These are phyloP conservation scores for Metschnikowia similis DNA, from an alignment of 805 yeast genomes.

Conservation along the genomic window DNA sequence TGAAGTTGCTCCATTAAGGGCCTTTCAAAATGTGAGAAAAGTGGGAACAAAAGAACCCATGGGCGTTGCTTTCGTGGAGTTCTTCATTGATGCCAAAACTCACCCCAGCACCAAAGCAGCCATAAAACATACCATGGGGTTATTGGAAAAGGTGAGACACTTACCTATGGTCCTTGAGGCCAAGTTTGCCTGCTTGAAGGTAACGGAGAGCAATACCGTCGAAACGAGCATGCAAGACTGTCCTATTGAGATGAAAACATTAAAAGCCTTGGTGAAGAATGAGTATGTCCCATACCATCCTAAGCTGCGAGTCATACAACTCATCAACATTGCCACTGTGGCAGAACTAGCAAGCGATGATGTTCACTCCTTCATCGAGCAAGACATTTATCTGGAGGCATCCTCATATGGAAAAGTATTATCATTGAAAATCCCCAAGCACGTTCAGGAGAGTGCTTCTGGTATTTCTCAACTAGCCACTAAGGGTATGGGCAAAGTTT, in stretches of 20 bases:
- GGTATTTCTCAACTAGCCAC: constrained; percentile 35
- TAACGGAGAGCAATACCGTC: constrained; percentile 11
- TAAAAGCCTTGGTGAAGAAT: constrained; percentile 35
- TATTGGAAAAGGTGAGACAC: constrained; percentile 12
- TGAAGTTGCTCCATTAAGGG: constrained; percentile 37
- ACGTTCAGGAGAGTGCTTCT: constrained; percentile 45
- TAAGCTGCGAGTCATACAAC: constrained; percentile 53
- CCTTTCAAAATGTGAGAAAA: constrained; percentile 44
- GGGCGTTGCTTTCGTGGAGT: constrained; percentile 58
- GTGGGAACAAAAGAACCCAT: constrained; percentile 46
- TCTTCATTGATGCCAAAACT: constrained; percentile 18
- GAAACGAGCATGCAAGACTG: constrained; percentile 35
- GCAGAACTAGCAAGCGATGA: constrained; percentile 55
- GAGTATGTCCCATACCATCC: constrained; percentile 34
- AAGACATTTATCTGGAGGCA: constrained; percentile 51
- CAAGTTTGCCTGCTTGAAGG: constrained; percentile 31
- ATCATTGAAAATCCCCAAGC: constrained; percentile 59
- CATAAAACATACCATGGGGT: constrained; percentile 9
- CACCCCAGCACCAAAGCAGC: constrained; percentile 13
- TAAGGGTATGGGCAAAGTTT: constrained; percentile 70
- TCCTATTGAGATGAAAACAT: constrained; percentile 32
- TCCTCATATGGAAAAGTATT: constrained; percentile 48
- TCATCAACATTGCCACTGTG: constrained; percentile 62
- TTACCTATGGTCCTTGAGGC: constrained; percentile 20
- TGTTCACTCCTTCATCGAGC: constrained; percentile 44